Evolutionary conservation across 768 basidiomycete genomes (phyloP), one percentile per base, ranked within the genome.

Genomic region (Pilatotrama ljubarskyi): DNA sequence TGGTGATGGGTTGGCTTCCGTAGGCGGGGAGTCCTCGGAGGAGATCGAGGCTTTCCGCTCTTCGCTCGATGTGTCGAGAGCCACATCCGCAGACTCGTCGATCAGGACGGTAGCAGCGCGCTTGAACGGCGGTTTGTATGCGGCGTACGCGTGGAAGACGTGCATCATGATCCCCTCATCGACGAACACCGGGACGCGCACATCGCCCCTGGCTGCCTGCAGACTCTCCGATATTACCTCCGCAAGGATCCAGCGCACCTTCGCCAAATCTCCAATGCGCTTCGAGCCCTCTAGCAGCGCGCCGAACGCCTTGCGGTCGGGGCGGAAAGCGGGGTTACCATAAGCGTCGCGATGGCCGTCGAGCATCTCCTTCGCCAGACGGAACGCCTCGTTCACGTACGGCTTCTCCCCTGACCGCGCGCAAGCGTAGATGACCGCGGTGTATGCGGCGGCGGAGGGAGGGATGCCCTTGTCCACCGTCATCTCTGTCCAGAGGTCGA

Each of bases 401-500:
- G 75, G 69, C 62, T 78, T 81, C 32, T 75, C 66, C 1, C 90
- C 90, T 3, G 83, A 84, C 36, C 83, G 75, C 11, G 90, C 90
- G 68, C 93, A 91, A 0, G 91, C 90, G 10, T 85, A 79, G 67
- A 98, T 95, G 56, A 91, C 74, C 0, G 93, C 93, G 61, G 87
- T 87, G 70, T 93, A 99, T 3, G 92, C 80, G 4, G 78, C 82
- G 1, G 78, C 77, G 0, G 85, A 86, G 0, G 95, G 93, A 11
- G 73, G 61, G 14, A 94, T 73, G 2, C 77, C 64, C 29, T 82
- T 81, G 67, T 93, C 91, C 1, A 83, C 73, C 2, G 89, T 91
- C 93, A 98, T 94, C 72, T 98, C 96, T 24, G 82, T 86, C 84
- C 91, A 97, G 0, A 98, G 78, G 70, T 99, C 97, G 58, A 96